Percentiles rank a stretch among this genome's conserved stretches.
These are phyloP conservation scores for Allantophomopsis cytisporea DNA, from an alignment of 2,329 filamentous ascomycete genomes.

Conservation along the genomic window DNA sequence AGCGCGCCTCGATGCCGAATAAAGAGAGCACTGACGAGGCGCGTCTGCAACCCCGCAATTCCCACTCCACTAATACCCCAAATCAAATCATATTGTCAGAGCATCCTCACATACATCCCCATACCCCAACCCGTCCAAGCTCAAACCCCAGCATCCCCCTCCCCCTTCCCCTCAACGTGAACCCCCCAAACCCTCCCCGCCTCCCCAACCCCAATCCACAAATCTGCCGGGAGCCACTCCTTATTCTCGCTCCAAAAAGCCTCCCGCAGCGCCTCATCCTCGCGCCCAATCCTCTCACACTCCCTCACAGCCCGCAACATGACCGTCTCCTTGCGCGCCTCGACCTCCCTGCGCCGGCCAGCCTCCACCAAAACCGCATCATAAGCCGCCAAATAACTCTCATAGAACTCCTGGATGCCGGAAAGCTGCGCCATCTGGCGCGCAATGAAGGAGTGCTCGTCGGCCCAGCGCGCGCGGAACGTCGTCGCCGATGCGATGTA, in stretches of 20 bases:
- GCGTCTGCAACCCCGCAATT: no score
- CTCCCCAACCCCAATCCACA: constrained; percentile 52
- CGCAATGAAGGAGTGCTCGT: constrained; percentile 58
- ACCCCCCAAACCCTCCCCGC: no score
- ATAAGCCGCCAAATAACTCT: constrained; percentile 75
- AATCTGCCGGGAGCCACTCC: constrained; percentile 74
- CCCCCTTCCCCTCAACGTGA: no score
- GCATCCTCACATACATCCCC: neutral
- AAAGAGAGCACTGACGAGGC: constrained; percentile 46
- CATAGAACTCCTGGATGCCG: constrained; percentile 69
- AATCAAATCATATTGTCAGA: no score
- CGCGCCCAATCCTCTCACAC: constrained; percentile 60
- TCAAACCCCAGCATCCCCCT: no score
- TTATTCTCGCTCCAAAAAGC: constrained; percentile 71
- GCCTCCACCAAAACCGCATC: constrained; percentile 75
- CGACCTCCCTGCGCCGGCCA: constrained; percentile 57
- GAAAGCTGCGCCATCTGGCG: constrained; percentile 64
- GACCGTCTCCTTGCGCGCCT: constrained; percentile 60
- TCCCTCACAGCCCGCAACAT: constrained; percentile 67
- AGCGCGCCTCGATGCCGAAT: constrained; percentile 29
- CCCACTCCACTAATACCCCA: no score
- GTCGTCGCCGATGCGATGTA: constrained; percentile 52
- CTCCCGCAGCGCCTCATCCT: constrained; percentile 62
- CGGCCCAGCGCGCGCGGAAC: constrained; percentile 56
- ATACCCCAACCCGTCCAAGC: no score